Percentiles rank a stretch among this genome's conserved stretches.
These are phyloP conservation scores for Fagopyrum tataricum DNA, from an alignment of 148 eudicot genomes.

Conservation along the genomic window DNA sequence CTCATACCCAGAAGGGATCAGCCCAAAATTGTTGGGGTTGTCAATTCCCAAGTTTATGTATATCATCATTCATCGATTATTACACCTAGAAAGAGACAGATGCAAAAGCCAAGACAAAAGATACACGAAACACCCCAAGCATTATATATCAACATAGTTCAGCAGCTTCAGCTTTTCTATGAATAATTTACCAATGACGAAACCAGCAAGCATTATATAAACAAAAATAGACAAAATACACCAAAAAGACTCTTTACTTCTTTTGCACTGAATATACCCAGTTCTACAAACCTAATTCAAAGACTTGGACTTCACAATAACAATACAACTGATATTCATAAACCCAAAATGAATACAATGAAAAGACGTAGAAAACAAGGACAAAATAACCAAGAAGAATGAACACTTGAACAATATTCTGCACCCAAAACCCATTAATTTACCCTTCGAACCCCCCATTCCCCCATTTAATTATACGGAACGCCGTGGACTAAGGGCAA, in stretches of 20 bases:
- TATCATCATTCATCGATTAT: too few relatives aligned
- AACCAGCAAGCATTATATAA: not conserved
- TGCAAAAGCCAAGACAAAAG: too few relatives aligned
- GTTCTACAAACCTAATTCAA: conserved; percentile 7
- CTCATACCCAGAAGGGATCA: too few relatives aligned
- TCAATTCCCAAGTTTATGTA: too few relatives aligned
- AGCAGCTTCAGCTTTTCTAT: too few relatives aligned
- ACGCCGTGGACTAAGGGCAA: not conserved
- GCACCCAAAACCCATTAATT: not conserved
- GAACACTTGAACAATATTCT: conserved; percentile 5
- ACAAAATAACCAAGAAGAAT: conserved; percentile 8
- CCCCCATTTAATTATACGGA: not conserved
- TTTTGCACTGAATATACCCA: conserved; percentile 3
- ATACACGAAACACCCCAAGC: too few relatives aligned
- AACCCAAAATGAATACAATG: not conserved
- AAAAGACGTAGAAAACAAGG: not conserved
- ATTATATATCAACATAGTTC: too few relatives aligned
- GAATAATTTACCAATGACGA: too few relatives aligned
- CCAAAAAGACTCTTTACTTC: not conserved
- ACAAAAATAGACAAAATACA: not conserved
- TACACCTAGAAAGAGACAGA: too few relatives aligned
- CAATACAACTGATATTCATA: not conserved
- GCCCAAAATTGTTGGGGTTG: too few relatives aligned
- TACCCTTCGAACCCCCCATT: not conserved
- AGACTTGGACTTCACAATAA: conserved; percentile 5